Base-by-base conservation (phyloP, 2,329 filamentous ascomycete genomes). In the Xylariales sp. region DNA sequence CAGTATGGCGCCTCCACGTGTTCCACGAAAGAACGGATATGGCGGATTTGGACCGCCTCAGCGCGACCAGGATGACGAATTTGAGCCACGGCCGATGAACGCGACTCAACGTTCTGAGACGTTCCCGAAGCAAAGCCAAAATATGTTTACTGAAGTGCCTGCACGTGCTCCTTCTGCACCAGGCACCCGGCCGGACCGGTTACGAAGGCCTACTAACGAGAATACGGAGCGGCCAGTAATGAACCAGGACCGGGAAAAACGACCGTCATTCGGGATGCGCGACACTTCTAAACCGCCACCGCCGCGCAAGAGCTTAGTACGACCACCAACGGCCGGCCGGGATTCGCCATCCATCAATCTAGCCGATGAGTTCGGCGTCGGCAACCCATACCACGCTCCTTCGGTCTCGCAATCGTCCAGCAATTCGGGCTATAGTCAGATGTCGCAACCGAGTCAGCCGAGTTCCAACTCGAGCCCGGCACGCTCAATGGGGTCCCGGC, bases 331-430 rank as follows among this genome's bases (percentile, higher is more conserved):
- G 15, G 54, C 60, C n/a, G 59, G 58, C 15, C 62, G 62, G 10
- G 63, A 63, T 33, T 55, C 52, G 5, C 67, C 71, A 3, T 61
- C 58, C 3, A 68, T 82, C 31, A 76, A 82, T 51, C 64, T 82
- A 6, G 75, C 73, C 2, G 71, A 68, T 22, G 79, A 82, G 44
- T 82, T 82, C 49, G 78, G 78, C 9, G 59, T 69, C 18, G 71
- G 75, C 24, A 84, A 84, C 51, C 76, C 79, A 0, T 83, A 84
- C 51, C 81, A 86, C 51, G 72, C 75, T 4, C 66, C 78, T 0
- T 78, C 80, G 1, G 74, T 77, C 45, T 88, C 83, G 2, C 73
- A 75, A 19, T 82, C 80, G 0, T 87, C 84, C 0, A 79, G 75
- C 14, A 72, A 73, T 32, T 86, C 82, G 2, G 74, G 70, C 1